A percentile compares a stretch with the other conserved stretches of the same genome.
Evolutionary conservation across 345 rosid species (phyloP).

Genomic region (Lepidium sativum): DNA sequence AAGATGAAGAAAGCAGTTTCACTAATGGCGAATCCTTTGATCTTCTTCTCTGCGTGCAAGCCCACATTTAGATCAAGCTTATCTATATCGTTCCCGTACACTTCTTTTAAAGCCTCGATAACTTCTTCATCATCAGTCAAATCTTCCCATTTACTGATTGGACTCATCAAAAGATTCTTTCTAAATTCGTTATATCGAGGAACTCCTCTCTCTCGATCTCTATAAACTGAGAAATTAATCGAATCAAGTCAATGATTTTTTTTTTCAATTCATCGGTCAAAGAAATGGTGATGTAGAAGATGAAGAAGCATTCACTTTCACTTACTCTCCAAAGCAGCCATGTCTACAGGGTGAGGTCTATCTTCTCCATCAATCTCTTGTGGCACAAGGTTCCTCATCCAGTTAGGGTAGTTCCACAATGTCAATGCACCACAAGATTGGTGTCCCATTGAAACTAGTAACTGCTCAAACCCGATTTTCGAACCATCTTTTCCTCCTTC

Average conservation of each 20-base stretch:
- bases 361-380: constrained; percentile 63
- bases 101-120: constrained; percentile 40
- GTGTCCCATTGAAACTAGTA: constrained; percentile 67
- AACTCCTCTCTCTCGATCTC: constrained; percentile 64
- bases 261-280: not conserved
- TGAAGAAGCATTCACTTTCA: not conserved
- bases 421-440: constrained; percentile 59
- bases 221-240: constrained; percentile 41
- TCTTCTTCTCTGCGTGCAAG: constrained; percentile 61
- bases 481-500: constrained; percentile 39
- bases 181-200: constrained; percentile 65
- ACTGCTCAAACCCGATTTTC: constrained; percentile 48
- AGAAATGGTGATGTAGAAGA: not conserved
- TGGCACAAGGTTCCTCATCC: constrained; percentile 68
- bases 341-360: constrained; percentile 46
- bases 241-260: not conserved
- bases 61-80: constrained; percentile 64
- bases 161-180: constrained; percentile 58
- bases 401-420: constrained; percentile 67
- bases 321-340: constrained; percentile 72
- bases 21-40: constrained; percentile 73
- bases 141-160: constrained; percentile 65
- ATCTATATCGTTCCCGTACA: constrained; percentile 62
- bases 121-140: constrained; percentile 58
- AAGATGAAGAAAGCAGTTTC: constrained; percentile 77